Evolutionary conservation across 1,284 basidiomycete species (phyloP).

Genomic region (Inonotus obliquus): DNA sequence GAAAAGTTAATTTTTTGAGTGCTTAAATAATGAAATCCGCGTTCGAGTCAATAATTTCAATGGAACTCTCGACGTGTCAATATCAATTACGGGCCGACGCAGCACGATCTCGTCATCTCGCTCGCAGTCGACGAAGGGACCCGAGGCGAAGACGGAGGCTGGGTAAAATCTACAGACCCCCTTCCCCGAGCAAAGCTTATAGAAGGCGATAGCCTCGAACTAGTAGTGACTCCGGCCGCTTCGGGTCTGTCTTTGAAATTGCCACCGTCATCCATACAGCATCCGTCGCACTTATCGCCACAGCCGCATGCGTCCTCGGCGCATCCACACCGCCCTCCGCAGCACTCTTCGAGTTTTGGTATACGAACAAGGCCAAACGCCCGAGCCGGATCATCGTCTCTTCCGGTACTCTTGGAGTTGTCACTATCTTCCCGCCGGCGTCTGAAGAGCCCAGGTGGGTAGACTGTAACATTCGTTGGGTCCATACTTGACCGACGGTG

Average conservation of each 20-base stretch:
- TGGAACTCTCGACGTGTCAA: not conserved
- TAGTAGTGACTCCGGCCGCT: not conserved
- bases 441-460: constrained; percentile 35
- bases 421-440: constrained; percentile 13
- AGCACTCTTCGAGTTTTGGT: constrained; percentile 60
- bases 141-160: not conserved
- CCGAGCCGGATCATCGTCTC: constrained; percentile 23
- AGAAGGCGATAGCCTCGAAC: constrained; percentile 3
- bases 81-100: not conserved
- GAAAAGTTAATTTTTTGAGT: no score
- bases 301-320: constrained; percentile 48
- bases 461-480: constrained; percentile 46
- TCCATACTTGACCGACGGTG: constrained; percentile 40
- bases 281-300: constrained; percentile 46
- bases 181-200: constrained; percentile 10
- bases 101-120: not conserved
- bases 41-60: no score
- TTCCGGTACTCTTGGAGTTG: not conserved
- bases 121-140: not conserved
- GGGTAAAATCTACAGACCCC: not conserved
- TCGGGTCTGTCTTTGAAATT: not conserved
- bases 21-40: not conserved
- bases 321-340: constrained; percentile 44
- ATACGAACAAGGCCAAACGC: constrained; percentile 48
- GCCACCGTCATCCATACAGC: constrained; percentile 33